Evolutionary conservation across 139 green algal genomes (phyloP).

Genomic region (Volvox reticuliferus): DNA sequence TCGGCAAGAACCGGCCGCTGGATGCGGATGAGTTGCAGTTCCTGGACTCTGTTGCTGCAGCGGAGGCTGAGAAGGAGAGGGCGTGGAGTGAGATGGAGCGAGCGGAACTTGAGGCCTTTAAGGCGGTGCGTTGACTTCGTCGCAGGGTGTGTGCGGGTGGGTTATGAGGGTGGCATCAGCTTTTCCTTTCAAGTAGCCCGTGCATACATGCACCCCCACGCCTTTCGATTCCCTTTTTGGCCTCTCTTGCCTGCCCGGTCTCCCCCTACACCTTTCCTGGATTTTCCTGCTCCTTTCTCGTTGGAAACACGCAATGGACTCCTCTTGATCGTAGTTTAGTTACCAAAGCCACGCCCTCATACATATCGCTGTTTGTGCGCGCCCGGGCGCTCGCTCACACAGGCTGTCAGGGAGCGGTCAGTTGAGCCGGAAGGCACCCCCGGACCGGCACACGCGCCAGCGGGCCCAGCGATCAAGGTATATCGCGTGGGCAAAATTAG

Average conservation of each 20-base stretch:
- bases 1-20: constrained; percentile 86
- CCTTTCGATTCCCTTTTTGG: not conserved
- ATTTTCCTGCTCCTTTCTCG: not conserved
- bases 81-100: constrained; percentile 57
- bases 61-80: constrained; percentile 50
- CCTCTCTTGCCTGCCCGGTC: not conserved
- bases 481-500: not conserved
- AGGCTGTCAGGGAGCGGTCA: constrained; percentile 3
- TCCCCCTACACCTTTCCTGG: not conserved
- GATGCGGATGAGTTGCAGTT: constrained; percentile 90
- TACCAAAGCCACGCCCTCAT: not conserved
- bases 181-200: not conserved
- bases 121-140: constrained; percentile 40
- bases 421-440: not conserved
- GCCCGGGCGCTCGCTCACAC: not conserved
- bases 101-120: constrained; percentile 75
- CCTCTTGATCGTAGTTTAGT: not conserved
- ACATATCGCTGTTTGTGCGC: not conserved
- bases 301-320: not conserved
- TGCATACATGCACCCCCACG: not conserved
- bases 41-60: constrained; percentile 65
- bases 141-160: not conserved
- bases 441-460: not conserved
- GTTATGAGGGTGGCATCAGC: not conserved
- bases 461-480: not conserved